Base-by-base conservation (phyloP, 2,329 filamentous ascomycete species). In the Ceratocystis huliohia region DNA sequence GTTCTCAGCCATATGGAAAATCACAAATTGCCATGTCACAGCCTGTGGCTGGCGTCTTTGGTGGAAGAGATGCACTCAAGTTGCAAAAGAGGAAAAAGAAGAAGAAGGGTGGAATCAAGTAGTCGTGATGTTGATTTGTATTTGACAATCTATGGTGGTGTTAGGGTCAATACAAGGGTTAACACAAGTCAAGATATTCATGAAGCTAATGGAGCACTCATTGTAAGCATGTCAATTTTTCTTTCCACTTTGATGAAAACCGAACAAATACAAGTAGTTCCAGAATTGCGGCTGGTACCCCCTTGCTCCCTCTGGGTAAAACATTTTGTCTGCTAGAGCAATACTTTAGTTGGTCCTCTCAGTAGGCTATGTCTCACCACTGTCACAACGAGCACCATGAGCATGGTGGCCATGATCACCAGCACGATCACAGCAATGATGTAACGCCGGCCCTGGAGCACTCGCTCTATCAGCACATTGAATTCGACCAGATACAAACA, bases 401-500 rank as follows among this genome's bases (percentile, higher is more conserved):
- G 69, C 78, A 81, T 71, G 79, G 75, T 66, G 78, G 79, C 69
- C 77, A 79, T 70, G 81, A 84, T 70, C 80, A 79, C 67, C 79
- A 85, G 71, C 91, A 96, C 75, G 91, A 96, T 75, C 93, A 96
- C 77, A 87, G 84, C 61, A 89, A 97, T 78, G 93, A 97, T 78
- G 84, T 96, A 72, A 92, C 89, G 1, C 94, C 94, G 0, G 93
- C 92, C 1, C 81, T 96, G 17, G 93, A 97, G 76, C 88, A 87
- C 72, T 91, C 91, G 53, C 85, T 99, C 45, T 97, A 96, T 79
- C 85, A 89, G 70, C 88, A 96, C 74, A 91, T 99, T 76, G 85
- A 92, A 74, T 96, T 97, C 77, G 87, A 90, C 76, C 83, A 86
- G 33, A 86, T 99, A 69, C 84, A 80, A 46, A 94, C 93, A 0